Evolutionary conservation across 768 basidiomycete species (phyloP).

Genomic region (Suillus decipiens): DNA sequence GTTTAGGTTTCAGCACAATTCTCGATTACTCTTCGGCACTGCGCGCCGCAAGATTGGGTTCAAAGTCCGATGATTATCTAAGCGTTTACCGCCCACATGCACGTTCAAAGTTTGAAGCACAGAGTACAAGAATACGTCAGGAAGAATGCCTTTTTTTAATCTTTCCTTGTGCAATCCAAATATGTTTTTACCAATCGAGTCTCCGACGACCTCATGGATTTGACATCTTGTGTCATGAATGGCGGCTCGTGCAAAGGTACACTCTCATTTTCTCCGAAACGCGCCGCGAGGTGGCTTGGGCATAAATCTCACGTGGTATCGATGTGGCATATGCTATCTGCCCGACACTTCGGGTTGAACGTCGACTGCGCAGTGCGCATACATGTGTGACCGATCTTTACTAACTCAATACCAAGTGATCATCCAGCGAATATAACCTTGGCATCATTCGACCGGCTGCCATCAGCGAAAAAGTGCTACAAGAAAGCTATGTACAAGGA

Average conservation of each 20-base stretch:
- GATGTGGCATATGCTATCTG: neutral
- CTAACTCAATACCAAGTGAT: neutral
- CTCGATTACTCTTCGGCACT: too few relatives aligned
- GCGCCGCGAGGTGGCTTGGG: neutral
- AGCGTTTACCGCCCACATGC: too few relatives aligned
- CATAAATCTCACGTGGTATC: neutral
- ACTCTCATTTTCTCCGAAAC: neutral
- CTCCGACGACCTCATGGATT: neutral
- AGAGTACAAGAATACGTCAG: neutral
- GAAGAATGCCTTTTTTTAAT: neutral
- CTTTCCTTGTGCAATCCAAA: neutral
- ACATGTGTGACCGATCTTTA: neutral
- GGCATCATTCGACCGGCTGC: neutral
- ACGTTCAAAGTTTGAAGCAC: neutral
- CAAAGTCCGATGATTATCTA: too few relatives aligned
- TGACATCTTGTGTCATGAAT: slow-evolving; percentile 2
- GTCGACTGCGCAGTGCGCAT: neutral
- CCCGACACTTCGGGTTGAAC: neutral
- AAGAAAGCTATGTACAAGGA: neutral
- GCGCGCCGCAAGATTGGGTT: too few relatives aligned
- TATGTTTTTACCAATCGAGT: neutral
- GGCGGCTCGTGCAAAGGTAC: neutral
- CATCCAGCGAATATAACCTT: too few relatives aligned
- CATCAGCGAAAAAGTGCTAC: neutral
- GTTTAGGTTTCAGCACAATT: too few relatives aligned